Conservation (phyloP, 2,329 filamentous ascomycete species). For the Xylariaceae sp. region DNA sequence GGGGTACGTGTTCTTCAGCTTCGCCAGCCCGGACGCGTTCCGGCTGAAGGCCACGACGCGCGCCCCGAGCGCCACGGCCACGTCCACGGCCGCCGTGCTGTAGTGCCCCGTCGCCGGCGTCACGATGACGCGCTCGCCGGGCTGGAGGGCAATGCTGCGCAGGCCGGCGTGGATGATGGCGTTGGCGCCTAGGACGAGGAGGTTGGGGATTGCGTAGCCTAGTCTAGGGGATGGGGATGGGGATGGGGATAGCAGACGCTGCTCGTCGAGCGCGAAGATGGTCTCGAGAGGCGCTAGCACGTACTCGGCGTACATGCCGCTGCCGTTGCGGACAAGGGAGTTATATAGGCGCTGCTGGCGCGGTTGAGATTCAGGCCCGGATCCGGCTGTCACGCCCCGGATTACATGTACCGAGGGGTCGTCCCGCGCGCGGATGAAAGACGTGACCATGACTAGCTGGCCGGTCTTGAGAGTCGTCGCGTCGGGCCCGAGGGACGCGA, state of each 20-base stretch:
- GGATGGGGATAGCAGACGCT: background rate
- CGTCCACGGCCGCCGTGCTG: constrained; percentile 8
- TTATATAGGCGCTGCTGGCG: constrained; percentile 11
- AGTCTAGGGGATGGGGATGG: background rate
- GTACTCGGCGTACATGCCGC: constrained; percentile 11
- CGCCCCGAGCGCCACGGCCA: constrained; percentile 11
- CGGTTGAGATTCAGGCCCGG: too few relatives aligned
- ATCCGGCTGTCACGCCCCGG: constrained; percentile 2
- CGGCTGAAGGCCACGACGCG: constrained; percentile 5
- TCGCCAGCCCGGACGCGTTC: constrained; percentile 5
- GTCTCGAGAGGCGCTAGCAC: constrained; percentile 8
- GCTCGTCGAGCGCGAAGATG: constrained; percentile 10
- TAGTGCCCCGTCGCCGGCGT: constrained; percentile 13
- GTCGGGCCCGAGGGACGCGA: constrained; percentile 9
- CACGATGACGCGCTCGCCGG: constrained; percentile 10
- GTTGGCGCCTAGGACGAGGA: background rate
- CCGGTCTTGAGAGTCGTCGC: constrained; percentile 3
- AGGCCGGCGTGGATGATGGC: background rate
- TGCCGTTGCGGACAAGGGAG: background rate
- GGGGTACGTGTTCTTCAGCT: constrained; percentile 4
- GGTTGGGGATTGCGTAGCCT: background rate
- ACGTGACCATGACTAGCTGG: constrained; percentile 8
- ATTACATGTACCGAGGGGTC: constrained; percentile 8
- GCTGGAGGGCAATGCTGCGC: constrained; percentile 1
- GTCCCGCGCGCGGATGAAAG: constrained; percentile 10